A percentile compares a stretch with the other conserved stretches of the same genome.
These are phyloP conservation scores for Trichoderma koningii DNA, from an alignment of 2,329 filamentous ascomycete species.

Conservation along the genomic window DNA sequence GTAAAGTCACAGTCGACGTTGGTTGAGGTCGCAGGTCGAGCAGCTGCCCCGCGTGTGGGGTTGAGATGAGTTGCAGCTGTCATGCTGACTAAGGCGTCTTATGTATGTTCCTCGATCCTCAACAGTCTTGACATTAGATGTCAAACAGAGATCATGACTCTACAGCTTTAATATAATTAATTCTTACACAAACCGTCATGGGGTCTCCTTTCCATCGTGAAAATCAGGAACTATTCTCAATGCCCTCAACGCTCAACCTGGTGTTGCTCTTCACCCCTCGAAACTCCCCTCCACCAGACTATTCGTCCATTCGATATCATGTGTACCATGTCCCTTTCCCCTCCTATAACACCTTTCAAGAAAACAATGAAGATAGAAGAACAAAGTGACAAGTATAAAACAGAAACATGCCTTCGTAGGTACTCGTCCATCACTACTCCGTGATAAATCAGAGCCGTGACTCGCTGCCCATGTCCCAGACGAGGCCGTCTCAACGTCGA, in stretches of 20 bases:
- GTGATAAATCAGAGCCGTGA: neutral
- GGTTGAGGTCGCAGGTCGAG: neutral
- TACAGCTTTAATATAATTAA: neutral
- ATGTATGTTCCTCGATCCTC: too few relatives aligned
- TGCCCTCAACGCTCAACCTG: neutral
- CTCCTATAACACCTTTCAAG: slow-evolving; percentile 2
- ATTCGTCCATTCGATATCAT: slow-evolving; percentile 7
- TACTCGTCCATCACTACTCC: neutral
- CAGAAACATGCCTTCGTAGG: neutral
- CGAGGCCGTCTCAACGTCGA: neutral
- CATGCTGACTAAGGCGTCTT: slow-evolving; percentile 8
- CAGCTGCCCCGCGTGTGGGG: slow-evolving; percentile 20
- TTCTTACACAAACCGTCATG: neutral
- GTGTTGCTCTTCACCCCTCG: neutral
- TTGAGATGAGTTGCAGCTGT: neutral
- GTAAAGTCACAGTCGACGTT: neutral
- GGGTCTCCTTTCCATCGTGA: neutral
- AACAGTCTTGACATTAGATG: neutral
- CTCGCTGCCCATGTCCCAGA: neutral
- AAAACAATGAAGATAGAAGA: neutral
- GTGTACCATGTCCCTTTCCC: slow-evolving; percentile 6
- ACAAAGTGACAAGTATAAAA: slow-evolving; percentile 5
- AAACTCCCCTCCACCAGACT: slow-evolving; percentile 5
- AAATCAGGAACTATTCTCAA: neutral
- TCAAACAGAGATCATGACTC: neutral